phyloP scores from a whole-genome alignment of 768 basidiomycete species.

The Coprinellus micaceus region DNA sequence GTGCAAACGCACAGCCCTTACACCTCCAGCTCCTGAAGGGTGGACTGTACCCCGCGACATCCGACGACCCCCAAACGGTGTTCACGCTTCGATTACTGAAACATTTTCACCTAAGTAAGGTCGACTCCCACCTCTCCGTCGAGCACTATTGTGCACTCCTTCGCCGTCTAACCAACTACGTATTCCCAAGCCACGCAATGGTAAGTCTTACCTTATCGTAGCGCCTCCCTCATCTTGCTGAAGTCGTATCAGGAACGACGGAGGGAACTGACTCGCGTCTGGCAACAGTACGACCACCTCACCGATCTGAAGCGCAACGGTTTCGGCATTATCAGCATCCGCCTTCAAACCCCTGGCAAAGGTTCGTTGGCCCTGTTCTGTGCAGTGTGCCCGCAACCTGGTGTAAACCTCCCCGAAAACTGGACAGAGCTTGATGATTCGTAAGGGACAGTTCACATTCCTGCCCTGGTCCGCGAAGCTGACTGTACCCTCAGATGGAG shows the following conservation, averaged over 20 bases:
- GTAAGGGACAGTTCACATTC: background rate
- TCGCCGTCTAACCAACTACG: background rate
- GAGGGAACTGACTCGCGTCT: background rate
- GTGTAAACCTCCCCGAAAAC: slow-evolving; percentile 20
- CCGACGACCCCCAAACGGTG: background rate
- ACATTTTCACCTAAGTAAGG: background rate
- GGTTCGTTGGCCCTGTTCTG: slow-evolving; percentile 14
- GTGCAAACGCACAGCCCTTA: background rate
- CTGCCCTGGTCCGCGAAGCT: too few relatives aligned
- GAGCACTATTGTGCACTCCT: background rate
- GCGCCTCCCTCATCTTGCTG: too few relatives aligned
- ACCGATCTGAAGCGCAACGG: slow-evolving; percentile 15
- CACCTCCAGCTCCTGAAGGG: slow-evolving; percentile 8
- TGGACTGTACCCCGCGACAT: slow-evolving; percentile 5
- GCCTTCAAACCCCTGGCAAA: background rate
- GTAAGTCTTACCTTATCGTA: too few relatives aligned
- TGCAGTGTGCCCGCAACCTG: slow-evolving; percentile 25
- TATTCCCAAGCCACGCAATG: background rate
- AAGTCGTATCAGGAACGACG: background rate
- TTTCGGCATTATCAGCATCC: slow-evolving; percentile 8
- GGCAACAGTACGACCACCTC: background rate
- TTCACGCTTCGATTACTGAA: background rate
- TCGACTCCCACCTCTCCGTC: background rate
- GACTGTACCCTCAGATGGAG: background rate
- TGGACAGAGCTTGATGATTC: slow-evolving; percentile 13